Base-by-base conservation (phyloP, 202 grass and related monocot species). In the Bolboschoenoplectus hybrid region DNA sequence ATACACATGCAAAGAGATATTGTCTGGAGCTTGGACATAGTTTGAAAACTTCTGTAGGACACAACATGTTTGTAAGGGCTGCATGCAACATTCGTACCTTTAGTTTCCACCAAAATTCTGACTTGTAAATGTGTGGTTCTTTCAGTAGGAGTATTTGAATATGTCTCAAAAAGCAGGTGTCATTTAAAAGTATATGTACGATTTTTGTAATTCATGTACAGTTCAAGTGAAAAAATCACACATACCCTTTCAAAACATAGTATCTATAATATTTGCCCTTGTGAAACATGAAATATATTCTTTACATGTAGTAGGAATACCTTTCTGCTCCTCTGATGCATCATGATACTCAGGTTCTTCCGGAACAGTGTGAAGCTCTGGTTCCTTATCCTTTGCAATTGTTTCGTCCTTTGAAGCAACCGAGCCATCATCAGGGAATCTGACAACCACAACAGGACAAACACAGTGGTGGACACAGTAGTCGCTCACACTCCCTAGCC, bases 391-490 rank as follows among this genome's bases (percentile, higher is more conserved):
- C 4, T 71, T 74, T 0, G 36, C 20, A 0, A 40, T 40, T 35
- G 60, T 57, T 4, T n/a, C 16, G 55, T 89, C 84, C 53, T 67
- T 88, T 6, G 74, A 84, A 84, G 84, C 92, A 0, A 75, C 61
- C 0, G 51, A 61, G n/a, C 78, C 92, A 35, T 94, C 94, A 0
- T 88, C 89, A 10, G 94, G 94, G 64, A 63, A 88, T 3, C 94
- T 92, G 65, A 97, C 94, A 2, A 97, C 94, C 14, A 97, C 94
- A 14, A 97, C 94, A 3, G 94, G 94, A 87, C 94, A 97, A 66
- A 97, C 74, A 62, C 94, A 97, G 87, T 97, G 94, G 81, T 97
- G 94, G 1, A 97, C 94, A 78, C 94, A 97, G 87, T 97, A 97
- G 82, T 97, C 94, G 44, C 94, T 97, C 6, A 97, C 94, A 75